Evolutionary conservation across 2,329 filamentous ascomycete species (phyloP).

Genomic region (Colletotrichum costaricense): DNA sequence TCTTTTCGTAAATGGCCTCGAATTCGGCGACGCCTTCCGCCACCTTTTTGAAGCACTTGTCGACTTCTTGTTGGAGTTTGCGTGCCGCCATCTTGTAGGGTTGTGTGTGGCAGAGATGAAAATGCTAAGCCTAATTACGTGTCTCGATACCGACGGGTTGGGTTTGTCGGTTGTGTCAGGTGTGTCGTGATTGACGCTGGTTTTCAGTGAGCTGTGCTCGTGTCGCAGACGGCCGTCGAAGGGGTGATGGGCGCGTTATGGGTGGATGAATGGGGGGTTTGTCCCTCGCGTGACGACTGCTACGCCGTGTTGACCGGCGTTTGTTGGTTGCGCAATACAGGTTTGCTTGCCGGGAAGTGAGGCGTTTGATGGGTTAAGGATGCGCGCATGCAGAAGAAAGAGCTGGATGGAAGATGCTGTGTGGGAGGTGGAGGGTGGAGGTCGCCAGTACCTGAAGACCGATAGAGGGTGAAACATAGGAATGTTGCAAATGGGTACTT

Average conservation of each 20-base stretch:
- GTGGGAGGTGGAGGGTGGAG: not conserved
- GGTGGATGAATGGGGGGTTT: not conserved
- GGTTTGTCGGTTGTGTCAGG: conserved; percentile 16
- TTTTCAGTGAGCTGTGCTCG: conserved; percentile 19
- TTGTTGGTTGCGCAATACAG: conserved; percentile 26
- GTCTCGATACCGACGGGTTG: conserved; percentile 14
- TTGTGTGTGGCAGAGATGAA: conserved; percentile 9
- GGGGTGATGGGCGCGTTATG: not conserved
- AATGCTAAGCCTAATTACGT: not conserved
- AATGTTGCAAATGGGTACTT: not conserved
- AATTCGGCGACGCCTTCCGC: conserved; percentile 92
- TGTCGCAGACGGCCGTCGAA: conserved; percentile 8
- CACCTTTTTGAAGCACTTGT: conserved; percentile 99
- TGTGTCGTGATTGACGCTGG: conserved; percentile 12
- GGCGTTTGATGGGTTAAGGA: conserved; percentile 35
- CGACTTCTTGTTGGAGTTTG: conserved; percentile 97
- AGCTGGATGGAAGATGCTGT: conserved; percentile 25
- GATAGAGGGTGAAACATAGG: not conserved
- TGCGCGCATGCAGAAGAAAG: conserved; percentile 33
- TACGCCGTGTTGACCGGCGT: conserved; percentile 23
- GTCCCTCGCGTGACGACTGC: conserved; percentile 16
- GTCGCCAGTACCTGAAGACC: not conserved
- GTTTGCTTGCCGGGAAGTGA: conserved; percentile 24
- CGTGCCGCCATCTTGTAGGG: conserved; percentile 83
- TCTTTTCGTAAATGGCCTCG: conserved; percentile 97